Conservation (phyloP, 345 rosid genomes). For the Brassica incana region DNA sequence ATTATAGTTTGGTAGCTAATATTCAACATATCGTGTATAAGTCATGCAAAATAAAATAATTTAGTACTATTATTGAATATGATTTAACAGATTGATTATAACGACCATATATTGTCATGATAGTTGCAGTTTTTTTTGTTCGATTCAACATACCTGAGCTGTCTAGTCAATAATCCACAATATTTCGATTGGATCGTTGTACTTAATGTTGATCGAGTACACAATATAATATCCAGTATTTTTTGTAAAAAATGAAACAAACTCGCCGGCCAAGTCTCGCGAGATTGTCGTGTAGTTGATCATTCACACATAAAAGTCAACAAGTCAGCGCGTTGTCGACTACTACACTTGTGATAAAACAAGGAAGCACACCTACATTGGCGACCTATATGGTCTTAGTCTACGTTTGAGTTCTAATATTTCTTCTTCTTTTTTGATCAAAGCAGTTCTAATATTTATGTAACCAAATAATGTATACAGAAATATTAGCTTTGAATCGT, state of each 20-base stretch:
- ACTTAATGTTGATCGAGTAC: constrained; percentile 9
- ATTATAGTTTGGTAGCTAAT: neutral
- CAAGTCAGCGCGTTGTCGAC: constrained; percentile 35
- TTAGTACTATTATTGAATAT: constrained; percentile 1
- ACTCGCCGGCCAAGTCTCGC: constrained; percentile 31
- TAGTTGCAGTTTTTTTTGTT: neutral
- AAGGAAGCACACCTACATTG: constrained; percentile 20
- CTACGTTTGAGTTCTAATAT: constrained; percentile 19
- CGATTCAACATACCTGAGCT: constrained; percentile 18
- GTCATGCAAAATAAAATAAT: neutral
- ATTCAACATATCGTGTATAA: neutral
- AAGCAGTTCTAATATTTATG: neutral
- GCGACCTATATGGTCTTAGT: constrained; percentile 23
- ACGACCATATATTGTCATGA: constrained; percentile 16
- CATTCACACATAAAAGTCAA: constrained; percentile 28
- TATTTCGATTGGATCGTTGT: constrained; percentile 20
- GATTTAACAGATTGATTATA: constrained; percentile 7
- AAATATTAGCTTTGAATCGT: constrained; percentile 22
- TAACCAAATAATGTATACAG: constrained; percentile 24
- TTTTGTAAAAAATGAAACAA: constrained; percentile 5
- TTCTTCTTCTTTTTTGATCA: neutral
- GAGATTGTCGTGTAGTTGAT: constrained; percentile 32
- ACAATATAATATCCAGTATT: constrained; percentile 1
- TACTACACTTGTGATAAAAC: constrained; percentile 6
- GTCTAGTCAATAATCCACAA: constrained; percentile 22